Conservation (phyloP, 768 basidiomycete genomes). For the Strobilomyces echinocephalus region DNA sequence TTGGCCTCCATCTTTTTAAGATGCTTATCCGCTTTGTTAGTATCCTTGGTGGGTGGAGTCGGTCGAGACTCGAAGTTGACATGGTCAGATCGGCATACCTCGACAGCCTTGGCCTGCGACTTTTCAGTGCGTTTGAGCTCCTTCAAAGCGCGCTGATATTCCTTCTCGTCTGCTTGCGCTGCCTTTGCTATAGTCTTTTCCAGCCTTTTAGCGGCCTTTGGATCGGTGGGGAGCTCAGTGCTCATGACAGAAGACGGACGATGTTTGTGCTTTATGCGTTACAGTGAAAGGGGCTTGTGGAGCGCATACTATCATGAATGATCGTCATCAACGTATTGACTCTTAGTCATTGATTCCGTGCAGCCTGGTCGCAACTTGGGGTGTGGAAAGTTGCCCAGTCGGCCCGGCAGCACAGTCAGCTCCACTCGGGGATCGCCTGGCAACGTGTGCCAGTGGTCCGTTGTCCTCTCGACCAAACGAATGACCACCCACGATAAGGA, state of each 20-base stretch:
- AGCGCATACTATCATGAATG: not conserved
- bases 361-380: too few relatives aligned
- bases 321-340: not conserved
- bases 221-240: slow-evolving; percentile 14
- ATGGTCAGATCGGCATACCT: slow-evolving; percentile 32
- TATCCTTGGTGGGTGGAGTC: slow-evolving; percentile 28
- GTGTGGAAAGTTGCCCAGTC: too few relatives aligned
- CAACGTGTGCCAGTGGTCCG: not conserved
- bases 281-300: slow-evolving; percentile 6
- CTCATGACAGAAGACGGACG: slow-evolving; percentile 18
- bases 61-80: not conserved
- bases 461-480: slow-evolving; percentile 8
- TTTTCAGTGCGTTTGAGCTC: slow-evolving; percentile 53
- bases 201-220: slow-evolving; percentile 33
- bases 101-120: slow-evolving; percentile 45
- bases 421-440: slow-evolving; percentile 8
- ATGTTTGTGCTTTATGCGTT: not conserved
- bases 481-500: slow-evolving; percentile 16
- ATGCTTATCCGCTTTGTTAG: slow-evolving; percentile 43
- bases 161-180: slow-evolving; percentile 46
- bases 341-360: too few relatives aligned
- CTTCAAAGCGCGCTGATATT: slow-evolving; percentile 49
- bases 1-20: slow-evolving; percentile 45
- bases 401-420: not conserved
- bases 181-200: slow-evolving; percentile 47